A percentile compares a stretch with the other conserved stretches of the same genome.
phyloP scores from a whole-genome alignment of 768 basidiomycete genomes.

The Serendipita sp. region DNA sequence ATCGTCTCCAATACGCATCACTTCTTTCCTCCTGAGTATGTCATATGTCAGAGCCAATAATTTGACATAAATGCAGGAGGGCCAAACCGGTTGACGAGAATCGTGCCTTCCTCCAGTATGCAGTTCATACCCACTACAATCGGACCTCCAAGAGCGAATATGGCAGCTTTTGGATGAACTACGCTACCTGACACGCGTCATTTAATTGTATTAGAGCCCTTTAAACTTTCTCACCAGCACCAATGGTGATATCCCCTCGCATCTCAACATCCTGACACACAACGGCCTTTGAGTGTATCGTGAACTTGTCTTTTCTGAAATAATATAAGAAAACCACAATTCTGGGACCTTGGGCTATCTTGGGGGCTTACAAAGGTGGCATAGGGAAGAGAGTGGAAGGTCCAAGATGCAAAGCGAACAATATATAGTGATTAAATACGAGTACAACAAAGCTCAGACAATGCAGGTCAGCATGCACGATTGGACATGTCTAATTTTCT shows the following conservation, averaged over 20 bases:
- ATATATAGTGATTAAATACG: not conserved
- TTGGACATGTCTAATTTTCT: conserved; percentile 12
- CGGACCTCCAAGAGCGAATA: conserved; percentile 79
- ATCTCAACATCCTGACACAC: conserved; percentile 90
- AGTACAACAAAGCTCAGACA: not conserved
- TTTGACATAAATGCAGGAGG: not conserved
- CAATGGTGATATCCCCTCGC: conserved; percentile 87
- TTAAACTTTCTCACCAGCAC: conserved; percentile 35
- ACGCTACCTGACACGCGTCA: conserved; percentile 41
- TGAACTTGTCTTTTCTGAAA: conserved; percentile 68
- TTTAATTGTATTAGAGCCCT: not conserved
- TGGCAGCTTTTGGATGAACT: conserved; percentile 86
- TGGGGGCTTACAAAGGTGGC: conserved; percentile 16
- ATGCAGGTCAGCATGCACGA: not conserved
- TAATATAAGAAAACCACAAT: conserved; percentile 4
- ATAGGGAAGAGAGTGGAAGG: conserved; percentile 26
- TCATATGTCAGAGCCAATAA: not conserved
- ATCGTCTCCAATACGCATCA: conserved; percentile 85
- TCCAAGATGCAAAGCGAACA: not conserved
- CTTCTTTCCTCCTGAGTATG: conserved; percentile 43
- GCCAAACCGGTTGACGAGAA: conserved; percentile 70
- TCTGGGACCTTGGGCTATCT: not conserved
- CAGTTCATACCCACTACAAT: conserved; percentile 79
- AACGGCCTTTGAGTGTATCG: conserved; percentile 78
- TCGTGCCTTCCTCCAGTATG: conserved; percentile 80